Percentiles rank a stretch among this genome's conserved stretches.
Conservation (phyloP, 805 yeast genomes). For the Saccharomyces cerevisiae region DNA sequence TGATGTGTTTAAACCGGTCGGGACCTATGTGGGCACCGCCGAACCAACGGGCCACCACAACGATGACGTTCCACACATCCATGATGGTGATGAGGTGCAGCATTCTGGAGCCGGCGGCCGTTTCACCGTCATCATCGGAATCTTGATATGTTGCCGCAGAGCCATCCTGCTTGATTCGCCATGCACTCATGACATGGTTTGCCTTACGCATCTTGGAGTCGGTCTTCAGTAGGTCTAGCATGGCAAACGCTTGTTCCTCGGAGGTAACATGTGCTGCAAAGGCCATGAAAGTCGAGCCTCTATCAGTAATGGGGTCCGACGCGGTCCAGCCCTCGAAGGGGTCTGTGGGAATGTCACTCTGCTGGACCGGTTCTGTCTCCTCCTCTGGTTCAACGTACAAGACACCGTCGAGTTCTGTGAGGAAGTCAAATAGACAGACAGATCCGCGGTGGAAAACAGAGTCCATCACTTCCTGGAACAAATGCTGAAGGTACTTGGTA, state of each 20-base stretch:
- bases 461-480: conserved; percentile 45
- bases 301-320: conserved; percentile 71
- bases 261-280: conserved; percentile 55
- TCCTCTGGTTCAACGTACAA: conserved; percentile 32
- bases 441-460: conserved; percentile 47
- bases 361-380: conserved; percentile 13
- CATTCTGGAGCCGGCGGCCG: conserved; percentile 89
- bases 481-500: conserved; percentile 40
- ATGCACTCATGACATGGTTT: conserved; percentile 77
- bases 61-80: conserved; percentile 79
- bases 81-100: conserved; percentile 67
- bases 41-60: conserved; percentile 80
- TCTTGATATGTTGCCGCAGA: conserved; percentile 61
- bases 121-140: conserved; percentile 94
- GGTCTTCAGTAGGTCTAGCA: conserved; percentile 43
- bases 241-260: conserved; percentile 57
- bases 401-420: conserved; percentile 56
- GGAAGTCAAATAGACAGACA: conserved; percentile 74
- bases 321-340: conserved; percentile 65
- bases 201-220: conserved; percentile 66
- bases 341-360: conserved; percentile 26
- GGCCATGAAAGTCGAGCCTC: conserved; percentile 81
- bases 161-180: conserved; percentile 51
- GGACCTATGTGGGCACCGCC: conserved; percentile 91
- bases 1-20: conserved; percentile 88